These are phyloP conservation scores for Bromus sterilis DNA, from an alignment of 176 grass and related monocot species.

Conservation along the genomic window DNA sequence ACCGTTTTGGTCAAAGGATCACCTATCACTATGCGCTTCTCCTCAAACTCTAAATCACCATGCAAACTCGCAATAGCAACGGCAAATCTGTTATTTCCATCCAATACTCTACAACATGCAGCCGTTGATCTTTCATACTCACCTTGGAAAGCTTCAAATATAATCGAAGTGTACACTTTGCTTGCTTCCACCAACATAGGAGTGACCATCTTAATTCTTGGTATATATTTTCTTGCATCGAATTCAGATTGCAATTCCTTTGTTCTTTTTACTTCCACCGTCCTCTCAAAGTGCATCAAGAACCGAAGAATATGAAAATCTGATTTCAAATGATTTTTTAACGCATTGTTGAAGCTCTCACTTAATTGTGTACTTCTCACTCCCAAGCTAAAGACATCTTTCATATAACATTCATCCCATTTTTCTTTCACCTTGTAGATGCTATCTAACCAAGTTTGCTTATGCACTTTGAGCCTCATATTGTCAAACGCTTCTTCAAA, in stretches of 20 bases:
- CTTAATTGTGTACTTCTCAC: too few species aligned
- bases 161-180: constrained; percentile 4
- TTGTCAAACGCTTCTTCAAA: too few species aligned
- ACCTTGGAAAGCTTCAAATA: constrained; percentile 32
- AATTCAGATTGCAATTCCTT: constrained; percentile 21
- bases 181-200: constrained; percentile 36
- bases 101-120: too few species aligned
- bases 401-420: too few species aligned
- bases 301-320: constrained; percentile 27
- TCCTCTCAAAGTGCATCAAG: constrained; percentile 24
- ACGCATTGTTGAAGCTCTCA: too few species aligned
- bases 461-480: too few species aligned
- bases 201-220: constrained; percentile 21
- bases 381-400: too few species aligned
- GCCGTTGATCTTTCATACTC: constrained; percentile 32
- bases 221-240: constrained; percentile 20
- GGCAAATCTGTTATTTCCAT: background rate
- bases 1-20: background rate
- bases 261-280: constrained; percentile 1
- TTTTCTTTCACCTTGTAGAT: too few species aligned
- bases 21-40: background rate
- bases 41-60: background rate
- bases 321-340: constrained; percentile 20
- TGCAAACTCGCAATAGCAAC: background rate
- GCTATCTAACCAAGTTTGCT: too few species aligned